Base-by-base conservation (phyloP, 2,329 filamentous ascomycete genomes). In the Talaromyces sp. region DNA sequence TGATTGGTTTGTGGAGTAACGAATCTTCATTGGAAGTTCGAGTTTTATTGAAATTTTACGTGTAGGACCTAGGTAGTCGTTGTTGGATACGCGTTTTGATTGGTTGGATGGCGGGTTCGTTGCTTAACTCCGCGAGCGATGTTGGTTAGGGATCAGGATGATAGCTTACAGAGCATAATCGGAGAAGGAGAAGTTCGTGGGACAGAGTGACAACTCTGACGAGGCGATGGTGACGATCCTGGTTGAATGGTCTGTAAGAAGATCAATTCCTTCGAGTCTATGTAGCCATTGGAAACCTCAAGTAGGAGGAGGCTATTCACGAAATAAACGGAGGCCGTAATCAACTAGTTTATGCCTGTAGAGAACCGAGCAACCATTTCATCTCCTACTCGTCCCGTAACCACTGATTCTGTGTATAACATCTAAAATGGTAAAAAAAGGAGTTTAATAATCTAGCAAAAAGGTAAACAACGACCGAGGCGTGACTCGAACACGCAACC, bases 401-500 rank as follows among this genome's bases (percentile, higher is more conserved):
- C n/a, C n/a, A n/a, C n/a, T n/a, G n/a, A n/a, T n/a, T n/a, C n/a
- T n/a, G n/a, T n/a, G n/a, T n/a, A n/a, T n/a, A n/a, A n/a, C n/a
- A n/a, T n/a, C n/a, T n/a, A n/a, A 21, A 43, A 2, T 25, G 28
- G 43, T 15, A 46, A 5, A 9, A 17, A 21, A 1, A 45, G 15
- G 45, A 35, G 17, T 15, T 35, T 15, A 25, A 19, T 21, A 5
- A 10, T n/a, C n/a, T n/a, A n/a, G n/a, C n/a, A 39, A 13, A n/a
- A 13, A 25, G 9, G 1, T 15, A n/a, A 36, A 1, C 5, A 51
- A 21, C 19, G 45, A 59, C 31, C 21, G 31, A n/a, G 37, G 25
- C 31, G 58, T 41, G 46, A 53, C 40, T 39, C 56, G 56, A 46
- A 60, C 58, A 50, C 58, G 46, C 37, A 60, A 60, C 53, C 53